phyloP scores from a whole-genome alignment of 345 rosid species.

The Syzygium grande region DNA sequence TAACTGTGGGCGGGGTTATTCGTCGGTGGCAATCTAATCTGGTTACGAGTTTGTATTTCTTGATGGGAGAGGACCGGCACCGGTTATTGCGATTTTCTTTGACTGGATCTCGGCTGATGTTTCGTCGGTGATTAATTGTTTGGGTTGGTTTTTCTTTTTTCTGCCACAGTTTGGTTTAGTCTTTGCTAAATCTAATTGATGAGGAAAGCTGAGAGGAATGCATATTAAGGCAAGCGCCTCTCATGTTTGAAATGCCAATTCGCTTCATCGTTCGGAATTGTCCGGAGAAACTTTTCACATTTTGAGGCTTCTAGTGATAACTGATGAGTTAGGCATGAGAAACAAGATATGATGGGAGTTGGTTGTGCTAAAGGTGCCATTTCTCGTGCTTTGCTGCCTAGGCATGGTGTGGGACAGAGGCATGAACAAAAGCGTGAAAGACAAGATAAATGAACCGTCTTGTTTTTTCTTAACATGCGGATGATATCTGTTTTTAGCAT shows the following conservation, averaged over 20 bases:
- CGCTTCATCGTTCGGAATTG: background rate
- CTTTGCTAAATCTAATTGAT: background rate
- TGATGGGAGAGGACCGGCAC: background rate
- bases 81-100: background rate
- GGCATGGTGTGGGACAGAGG: background rate
- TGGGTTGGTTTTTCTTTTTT: background rate
- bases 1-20: background rate
- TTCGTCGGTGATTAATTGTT: background rate
- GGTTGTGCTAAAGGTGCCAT: background rate
- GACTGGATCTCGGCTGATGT: background rate
- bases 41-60: background rate
- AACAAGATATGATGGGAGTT: background rate
- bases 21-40: background rate
- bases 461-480: background rate
- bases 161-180: background rate
- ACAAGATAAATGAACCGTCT: background rate
- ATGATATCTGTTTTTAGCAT: background rate
- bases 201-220: background rate
- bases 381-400: background rate
- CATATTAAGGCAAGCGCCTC: background rate
- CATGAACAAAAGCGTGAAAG: background rate
- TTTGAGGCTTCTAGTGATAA: background rate
- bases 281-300: background rate
- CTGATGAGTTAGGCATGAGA: background rate
- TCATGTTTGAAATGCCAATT: background rate